Conservation (phyloP, 768 basidiomycete species). For the Hygrocybe coccinea region DNA sequence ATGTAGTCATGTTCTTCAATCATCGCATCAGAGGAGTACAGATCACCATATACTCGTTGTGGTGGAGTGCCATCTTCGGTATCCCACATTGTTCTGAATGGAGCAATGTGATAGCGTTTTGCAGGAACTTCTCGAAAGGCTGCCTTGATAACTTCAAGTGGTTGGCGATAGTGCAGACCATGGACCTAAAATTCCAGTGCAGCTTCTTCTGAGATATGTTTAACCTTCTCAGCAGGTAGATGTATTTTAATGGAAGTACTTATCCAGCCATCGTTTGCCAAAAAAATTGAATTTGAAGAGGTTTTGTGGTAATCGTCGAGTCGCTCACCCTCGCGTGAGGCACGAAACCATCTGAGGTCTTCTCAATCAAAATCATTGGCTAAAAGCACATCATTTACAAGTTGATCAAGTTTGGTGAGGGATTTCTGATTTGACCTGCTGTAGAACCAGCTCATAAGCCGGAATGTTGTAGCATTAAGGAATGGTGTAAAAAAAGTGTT, state of each 20-base stretch:
- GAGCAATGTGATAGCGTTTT: constrained; percentile 14
- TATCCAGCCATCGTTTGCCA: constrained; percentile 17
- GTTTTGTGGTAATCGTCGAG: no score
- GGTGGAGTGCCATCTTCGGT: no score
- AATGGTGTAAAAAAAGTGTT: constrained; percentile 16
- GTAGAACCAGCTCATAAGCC: constrained; percentile 29
- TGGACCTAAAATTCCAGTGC: constrained; percentile 15
- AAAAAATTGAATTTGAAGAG: background rate
- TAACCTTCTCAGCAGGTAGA: constrained; percentile 19
- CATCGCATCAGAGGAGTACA: constrained; percentile 16
- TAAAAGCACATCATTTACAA: constrained; percentile 24
- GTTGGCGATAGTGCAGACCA: constrained; percentile 17
- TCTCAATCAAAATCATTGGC: background rate
- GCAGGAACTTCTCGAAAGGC: background rate
- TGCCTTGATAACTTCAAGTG: constrained; percentile 16
- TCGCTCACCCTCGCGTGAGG: constrained; percentile 14
- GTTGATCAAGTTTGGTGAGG: constrained; percentile 19
- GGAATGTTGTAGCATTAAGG: constrained; percentile 19
- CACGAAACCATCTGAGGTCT: constrained; percentile 17
- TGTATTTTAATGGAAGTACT: constrained; percentile 18
- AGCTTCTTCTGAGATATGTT: constrained; percentile 11
- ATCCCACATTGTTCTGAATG: constrained; percentile 6
- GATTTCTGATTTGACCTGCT: constrained; percentile 25
- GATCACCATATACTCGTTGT: constrained; percentile 11
- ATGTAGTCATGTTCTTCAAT: constrained; percentile 8